Evolutionary conservation across 352 stramenopile genomes (phyloP), one percentile per base, ranked within the genome.

Genomic region (Phytophthora pluvialis): DNA sequence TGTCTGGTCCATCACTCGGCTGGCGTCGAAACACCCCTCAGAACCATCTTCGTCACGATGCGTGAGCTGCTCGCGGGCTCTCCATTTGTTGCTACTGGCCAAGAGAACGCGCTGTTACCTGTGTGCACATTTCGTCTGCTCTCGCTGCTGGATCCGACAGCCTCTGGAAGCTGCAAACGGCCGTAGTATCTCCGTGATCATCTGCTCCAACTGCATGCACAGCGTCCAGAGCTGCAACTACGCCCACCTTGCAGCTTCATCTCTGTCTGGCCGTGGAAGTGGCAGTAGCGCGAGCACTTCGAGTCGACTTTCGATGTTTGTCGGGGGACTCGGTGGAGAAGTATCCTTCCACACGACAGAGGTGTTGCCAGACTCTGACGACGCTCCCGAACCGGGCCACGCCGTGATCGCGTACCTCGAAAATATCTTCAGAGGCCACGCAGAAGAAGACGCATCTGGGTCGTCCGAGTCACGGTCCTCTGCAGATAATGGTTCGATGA

Each of bases 221-320:
- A 73, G 67, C n/a, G 72, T 91, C 5, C 69, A 87, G 48, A 45
- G 44, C 13, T 79, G 78, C 36, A 76, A 88, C 43, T 91, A 81
- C 56, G 36, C 53, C 0, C 50, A 83, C 25, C 46, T 73, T 2
- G 63, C 48, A 39, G 55, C 64, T 26, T 67, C 64, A 3, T 71
- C 38, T 0, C 10, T 71, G 10, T 67, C 56, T 26, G 36, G 36
- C 44, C 43, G 43, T n/a, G 42, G 15, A 9, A 62, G 56, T 28
- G 33, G 18, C 26, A 67, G 56, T 47, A 67, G 49, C 15, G 39
- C 32, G 1, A 67, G 57, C 18, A 70, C 62, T 15, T 52, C 35
- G 8, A 70, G 32, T 60, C 62, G n/a, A 36, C 39, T 53, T 5
- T 53, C 46, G 2, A 45, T 65, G 33, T 39, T 73, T 3, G 52